Conservation (phyloP, 2,329 filamentous ascomycete species). For the Fusarium penzigii region DNA sequence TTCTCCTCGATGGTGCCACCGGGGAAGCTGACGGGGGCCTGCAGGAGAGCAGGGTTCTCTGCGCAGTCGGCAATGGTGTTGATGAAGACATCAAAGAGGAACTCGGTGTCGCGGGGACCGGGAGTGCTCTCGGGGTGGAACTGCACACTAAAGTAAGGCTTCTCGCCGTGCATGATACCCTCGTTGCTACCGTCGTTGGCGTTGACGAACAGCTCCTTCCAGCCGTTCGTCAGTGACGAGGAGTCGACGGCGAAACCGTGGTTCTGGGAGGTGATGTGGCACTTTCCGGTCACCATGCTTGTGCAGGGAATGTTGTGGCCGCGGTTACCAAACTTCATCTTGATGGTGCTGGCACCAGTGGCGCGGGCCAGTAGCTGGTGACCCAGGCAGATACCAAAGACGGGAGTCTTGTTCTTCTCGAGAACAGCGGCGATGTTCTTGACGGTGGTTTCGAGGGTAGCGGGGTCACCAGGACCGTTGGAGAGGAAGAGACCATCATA, state of each 20-base stretch:
- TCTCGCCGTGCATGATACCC: constrained; percentile 83
- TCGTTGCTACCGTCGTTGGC: constrained; percentile 98
- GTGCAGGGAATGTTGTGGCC: constrained; percentile 99
- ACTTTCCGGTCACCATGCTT: constrained; percentile 91
- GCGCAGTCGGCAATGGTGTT: constrained; percentile 75
- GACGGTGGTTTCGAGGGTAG: constrained; percentile 77
- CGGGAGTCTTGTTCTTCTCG: constrained; percentile 76
- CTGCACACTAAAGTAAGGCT: constrained; percentile 98
- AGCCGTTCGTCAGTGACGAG: constrained; percentile 70
- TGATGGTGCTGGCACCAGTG: constrained; percentile 79
- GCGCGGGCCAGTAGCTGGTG: constrained; percentile 91
- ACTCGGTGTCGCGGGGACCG: constrained; percentile 93
- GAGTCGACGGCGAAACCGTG: constrained; percentile 94
- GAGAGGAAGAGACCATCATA: constrained; percentile 98
- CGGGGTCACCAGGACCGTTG: constrained; percentile 95
- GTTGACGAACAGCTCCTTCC: constrained; percentile 96
- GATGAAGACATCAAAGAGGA: constrained; percentile 96
- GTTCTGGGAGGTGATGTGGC: constrained; percentile 98
- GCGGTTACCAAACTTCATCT: constrained; percentile 99
- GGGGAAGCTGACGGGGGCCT: constrained; percentile 43
- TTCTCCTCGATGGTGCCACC: constrained; percentile 68
- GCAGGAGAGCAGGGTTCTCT: constrained; percentile 43
- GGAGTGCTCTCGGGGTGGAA: constrained; percentile 98
- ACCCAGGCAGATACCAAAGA: constrained; percentile 95
- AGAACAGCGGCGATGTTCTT: constrained; percentile 77